Conservation (phyloP, 2,329 filamentous ascomycete genomes). For the Tolypocladium guangdongense region DNA sequence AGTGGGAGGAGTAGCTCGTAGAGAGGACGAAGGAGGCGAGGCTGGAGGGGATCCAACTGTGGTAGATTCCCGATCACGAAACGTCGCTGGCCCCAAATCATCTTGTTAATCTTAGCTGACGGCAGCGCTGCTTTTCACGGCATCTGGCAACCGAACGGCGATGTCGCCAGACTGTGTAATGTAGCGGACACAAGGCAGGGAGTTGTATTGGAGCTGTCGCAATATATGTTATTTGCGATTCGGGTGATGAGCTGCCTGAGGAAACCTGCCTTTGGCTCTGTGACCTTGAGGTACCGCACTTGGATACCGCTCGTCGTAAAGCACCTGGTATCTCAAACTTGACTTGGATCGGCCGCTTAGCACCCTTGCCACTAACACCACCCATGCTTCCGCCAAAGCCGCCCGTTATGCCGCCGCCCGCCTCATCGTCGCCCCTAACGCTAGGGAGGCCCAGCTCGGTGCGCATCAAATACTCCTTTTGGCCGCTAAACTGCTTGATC, state of each 20-base stretch:
- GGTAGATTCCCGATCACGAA: too few relatives aligned
- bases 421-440: constrained; percentile 89
- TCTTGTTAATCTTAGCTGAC: too few relatives aligned
- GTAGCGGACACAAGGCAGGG: constrained; percentile 93
- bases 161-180: constrained; percentile 98
- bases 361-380: constrained; percentile 74
- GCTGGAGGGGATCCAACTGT: too few relatives aligned
- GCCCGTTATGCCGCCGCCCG: constrained; percentile 93
- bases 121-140: too few relatives aligned
- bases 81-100: too few relatives aligned
- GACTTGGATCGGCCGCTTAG: constrained; percentile 92
- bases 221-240: too few relatives aligned
- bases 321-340: constrained; percentile 99
- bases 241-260: too few relatives aligned
- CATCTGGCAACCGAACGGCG: too few relatives aligned
- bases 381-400: constrained; percentile 97
- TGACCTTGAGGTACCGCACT: constrained; percentile 97
- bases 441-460: constrained; percentile 90
- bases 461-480: constrained; percentile 97
- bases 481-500: constrained; percentile 98
- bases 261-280: constrained; percentile 99
- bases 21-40: too few relatives aligned
- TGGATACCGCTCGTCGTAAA: constrained; percentile 99
- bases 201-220: constrained; percentile 85
- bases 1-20: too few relatives aligned